A percentile compares a stretch with the other conserved stretches of the same genome.
phyloP scores from a whole-genome alignment of 352 stramenopile species.

The Globisporangium apiculatum region DNA sequence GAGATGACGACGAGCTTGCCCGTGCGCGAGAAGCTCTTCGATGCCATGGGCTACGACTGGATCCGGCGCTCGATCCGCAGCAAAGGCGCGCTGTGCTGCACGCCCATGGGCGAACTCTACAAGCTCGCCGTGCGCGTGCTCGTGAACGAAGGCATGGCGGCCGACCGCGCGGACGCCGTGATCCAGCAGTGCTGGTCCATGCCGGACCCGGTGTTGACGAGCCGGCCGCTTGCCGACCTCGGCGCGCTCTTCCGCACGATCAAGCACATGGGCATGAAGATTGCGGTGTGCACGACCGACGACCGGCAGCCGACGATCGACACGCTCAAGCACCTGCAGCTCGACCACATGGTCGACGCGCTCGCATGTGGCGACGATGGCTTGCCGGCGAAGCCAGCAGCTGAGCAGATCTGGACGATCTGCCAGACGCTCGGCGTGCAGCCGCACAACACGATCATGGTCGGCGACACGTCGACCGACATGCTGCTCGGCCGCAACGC shows the following conservation, averaged over 20 bases:
- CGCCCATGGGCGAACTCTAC: conserved; percentile 81
- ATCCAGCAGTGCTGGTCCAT: conserved; percentile 82
- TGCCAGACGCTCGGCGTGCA: conserved; percentile 70
- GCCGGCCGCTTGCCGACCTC: conserved; percentile 65
- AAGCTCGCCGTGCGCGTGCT: conserved; percentile 74
- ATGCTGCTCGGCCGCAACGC: conserved; percentile 78
- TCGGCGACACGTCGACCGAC: conserved; percentile 82
- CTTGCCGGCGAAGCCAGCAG: conserved; percentile 69
- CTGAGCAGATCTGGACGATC: conserved; percentile 83
- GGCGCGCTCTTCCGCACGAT: conserved; percentile 74
- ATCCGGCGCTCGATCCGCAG: conserved; percentile 74
- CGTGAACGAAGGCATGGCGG: conserved; percentile 58
- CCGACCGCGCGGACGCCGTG: conserved; percentile 47
- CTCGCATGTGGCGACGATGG: conserved; percentile 79
- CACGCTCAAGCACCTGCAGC: conserved; percentile 66
- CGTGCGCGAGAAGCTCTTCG: conserved; percentile 80
- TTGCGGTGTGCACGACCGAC: conserved; percentile 84
- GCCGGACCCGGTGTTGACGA: conserved; percentile 69
- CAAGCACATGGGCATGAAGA: conserved; percentile 84
- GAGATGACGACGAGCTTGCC: conserved; percentile 77
- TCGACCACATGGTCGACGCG: conserved; percentile 71
- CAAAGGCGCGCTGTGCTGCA: conserved; percentile 78
- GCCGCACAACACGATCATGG: conserved; percentile 85
- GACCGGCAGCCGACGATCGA: conserved; percentile 71
- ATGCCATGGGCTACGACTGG: conserved; percentile 86